Base-by-base conservation (phyloP, 306 rosid genomes). In the Sphenostylis stenocarpa region DNA sequence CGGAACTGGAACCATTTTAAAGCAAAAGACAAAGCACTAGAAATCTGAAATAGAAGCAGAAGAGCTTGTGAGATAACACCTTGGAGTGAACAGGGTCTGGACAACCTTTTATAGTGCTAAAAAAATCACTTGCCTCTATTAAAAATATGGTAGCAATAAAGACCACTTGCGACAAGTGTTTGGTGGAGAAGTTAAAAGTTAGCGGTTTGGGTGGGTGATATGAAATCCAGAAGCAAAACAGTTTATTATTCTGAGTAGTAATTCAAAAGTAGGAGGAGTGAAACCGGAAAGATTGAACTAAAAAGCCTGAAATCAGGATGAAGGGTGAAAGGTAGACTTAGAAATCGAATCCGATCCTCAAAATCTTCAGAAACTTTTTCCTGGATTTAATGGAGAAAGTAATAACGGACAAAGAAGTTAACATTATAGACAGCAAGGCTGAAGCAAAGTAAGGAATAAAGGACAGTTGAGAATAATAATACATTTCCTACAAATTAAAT, bases 1-100 rank as follows among this genome's bases (percentile, higher is more conserved):
- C 13, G 38, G 41, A 47, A 84, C 29, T 20, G 48, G 34, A 34
- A 84, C 68, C 10, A 77, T 78, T 9, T 61, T 78, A 49, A 19
- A 44, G 36, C 71, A 76, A 63, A 31, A 29, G 26, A 72, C 47
- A 63, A 78, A 63, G 52, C 14, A 29, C 67, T 1, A 20, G 12
- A 64, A 38, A 38, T 0, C 71, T 39, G 51, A 31, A 64, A 65
- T 4, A 21, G 41, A 53, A 82, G 47, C 69, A 80, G 64, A 80
- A 73, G 33, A 66, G 6, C 19, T 61, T 61, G 39, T 16, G 44
- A 61, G 21, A 61, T 60, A 57, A 13, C 21, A 31, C 13, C 13
- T 62, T 62, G 26, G 7, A 16, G 2, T 17, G 70, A 64, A 19
- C 15, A n/a, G 69, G 8, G 47, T 17, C 3, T 31, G 28, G 15